These are phyloP conservation scores for Lojkania enalia DNA, from an alignment of 2,329 filamentous ascomycete species.

Conservation along the genomic window DNA sequence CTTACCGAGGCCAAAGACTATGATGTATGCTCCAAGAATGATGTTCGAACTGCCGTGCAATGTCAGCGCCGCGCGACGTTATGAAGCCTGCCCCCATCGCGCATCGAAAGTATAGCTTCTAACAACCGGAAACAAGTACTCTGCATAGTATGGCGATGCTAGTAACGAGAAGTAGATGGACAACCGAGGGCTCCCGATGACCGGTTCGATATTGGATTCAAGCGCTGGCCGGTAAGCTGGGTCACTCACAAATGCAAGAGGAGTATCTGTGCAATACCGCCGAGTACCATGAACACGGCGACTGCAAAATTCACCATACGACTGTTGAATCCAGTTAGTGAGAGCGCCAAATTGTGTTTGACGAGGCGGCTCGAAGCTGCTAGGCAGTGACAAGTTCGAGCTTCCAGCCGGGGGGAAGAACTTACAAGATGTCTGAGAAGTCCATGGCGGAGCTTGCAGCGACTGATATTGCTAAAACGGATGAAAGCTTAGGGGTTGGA, in stretches of 20 bases:
- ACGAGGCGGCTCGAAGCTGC: too few species aligned
- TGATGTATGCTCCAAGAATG: conserved; percentile 83
- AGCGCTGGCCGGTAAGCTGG: conserved; percentile 19
- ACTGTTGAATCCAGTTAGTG: conserved; percentile 53
- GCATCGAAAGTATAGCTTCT: background rate
- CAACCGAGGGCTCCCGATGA: background rate
- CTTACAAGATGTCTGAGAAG: conserved; percentile 18
- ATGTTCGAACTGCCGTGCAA: conserved; percentile 62
- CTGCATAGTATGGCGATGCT: background rate
- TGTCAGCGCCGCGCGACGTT: conserved; percentile 25
- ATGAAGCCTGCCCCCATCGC: background rate
- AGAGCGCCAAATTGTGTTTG: conserved; percentile 20
- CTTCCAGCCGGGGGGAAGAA: too few species aligned
- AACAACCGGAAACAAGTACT: too few species aligned
- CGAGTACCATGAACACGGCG: conserved; percentile 83
- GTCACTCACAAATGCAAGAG: conserved; percentile 46
- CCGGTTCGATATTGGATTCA: background rate
- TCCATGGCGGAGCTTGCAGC: conserved; percentile 8
- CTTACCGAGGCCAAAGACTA: conserved; percentile 85
- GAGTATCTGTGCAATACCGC: conserved; percentile 77
- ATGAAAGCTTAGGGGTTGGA: background rate
- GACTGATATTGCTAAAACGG: background rate
- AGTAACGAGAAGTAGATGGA: background rate
- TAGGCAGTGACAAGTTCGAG: too few species aligned
- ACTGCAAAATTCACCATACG: conserved; percentile 92